Evolutionary conservation across 1,284 basidiomycete genomes (phyloP).

Genomic region (Tremellales sp.): DNA sequence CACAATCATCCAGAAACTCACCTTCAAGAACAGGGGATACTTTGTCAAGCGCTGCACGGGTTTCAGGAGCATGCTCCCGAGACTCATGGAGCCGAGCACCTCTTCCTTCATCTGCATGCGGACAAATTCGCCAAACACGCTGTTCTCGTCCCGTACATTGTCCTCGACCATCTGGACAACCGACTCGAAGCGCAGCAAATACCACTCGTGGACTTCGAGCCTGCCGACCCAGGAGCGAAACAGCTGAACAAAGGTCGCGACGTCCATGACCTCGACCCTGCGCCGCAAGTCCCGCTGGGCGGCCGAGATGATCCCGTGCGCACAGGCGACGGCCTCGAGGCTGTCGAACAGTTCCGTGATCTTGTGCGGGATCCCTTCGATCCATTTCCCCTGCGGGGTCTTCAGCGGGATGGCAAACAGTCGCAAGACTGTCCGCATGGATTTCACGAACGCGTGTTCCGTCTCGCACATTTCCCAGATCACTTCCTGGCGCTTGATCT

Average conservation of each 20-base stretch:
- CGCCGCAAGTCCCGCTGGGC: slow-evolving; percentile 52
- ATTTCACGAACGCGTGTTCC: slow-evolving; percentile 65
- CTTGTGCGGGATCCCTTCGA: slow-evolving; percentile 66
- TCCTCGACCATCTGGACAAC: slow-evolving; percentile 58
- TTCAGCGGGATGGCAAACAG: slow-evolving; percentile 73
- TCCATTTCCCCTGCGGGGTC: slow-evolving; percentile 64
- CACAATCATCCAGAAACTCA: slow-evolving; percentile 49
- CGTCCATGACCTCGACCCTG: slow-evolving; percentile 37
- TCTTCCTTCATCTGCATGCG: slow-evolving; percentile 67
- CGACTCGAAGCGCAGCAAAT: slow-evolving; percentile 67
- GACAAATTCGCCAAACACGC: slow-evolving; percentile 80
- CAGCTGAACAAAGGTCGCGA: slow-evolving; percentile 56
- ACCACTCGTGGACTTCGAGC: slow-evolving; percentile 78
- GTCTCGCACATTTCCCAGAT: slow-evolving; percentile 65
- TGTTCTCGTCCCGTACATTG: slow-evolving; percentile 55
- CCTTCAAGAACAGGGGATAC: slow-evolving; percentile 70
- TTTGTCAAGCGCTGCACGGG: slow-evolving; percentile 68
- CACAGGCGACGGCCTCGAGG: slow-evolving; percentile 73
- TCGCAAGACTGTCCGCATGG: slow-evolving; percentile 60
- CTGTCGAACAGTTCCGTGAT: slow-evolving; percentile 72
- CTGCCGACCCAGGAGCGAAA: slow-evolving; percentile 60
- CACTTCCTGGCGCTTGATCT: slow-evolving; percentile 63
- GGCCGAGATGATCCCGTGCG: slow-evolving; percentile 63
- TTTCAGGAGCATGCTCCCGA: slow-evolving; percentile 66
- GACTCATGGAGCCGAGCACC: slow-evolving; percentile 60